A percentile compares a stretch with the other conserved stretches of the same genome.
These are phyloP conservation scores for Conidiobolus incongruus DNA, from an alignment of 371 early-diverging fungal species.

Conservation along the genomic window DNA sequence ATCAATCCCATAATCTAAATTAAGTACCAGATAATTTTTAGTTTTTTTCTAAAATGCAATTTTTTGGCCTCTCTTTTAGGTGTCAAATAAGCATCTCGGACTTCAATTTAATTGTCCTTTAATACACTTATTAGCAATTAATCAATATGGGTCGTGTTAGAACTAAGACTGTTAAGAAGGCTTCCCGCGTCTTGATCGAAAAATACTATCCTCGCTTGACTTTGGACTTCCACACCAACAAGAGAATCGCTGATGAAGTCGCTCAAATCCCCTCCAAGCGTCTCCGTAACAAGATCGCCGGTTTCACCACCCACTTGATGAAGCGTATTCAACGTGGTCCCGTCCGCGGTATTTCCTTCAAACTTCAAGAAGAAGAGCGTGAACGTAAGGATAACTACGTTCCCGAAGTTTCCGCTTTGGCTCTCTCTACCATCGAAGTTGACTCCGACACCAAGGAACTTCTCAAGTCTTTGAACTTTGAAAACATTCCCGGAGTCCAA, in stretches of 20 bases:
- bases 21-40: no score
- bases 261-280: slow-evolving; percentile 98
- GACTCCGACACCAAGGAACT: slow-evolving; percentile 88
- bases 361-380: slow-evolving; percentile 99
- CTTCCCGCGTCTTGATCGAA: slow-evolving; percentile 98
- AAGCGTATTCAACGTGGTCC: slow-evolving; percentile 98
- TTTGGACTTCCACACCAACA: slow-evolving; percentile 99
- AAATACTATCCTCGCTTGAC: slow-evolving; percentile 99
- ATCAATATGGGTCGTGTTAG: slow-evolving; percentile 12
- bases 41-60: no score
- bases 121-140: no score
- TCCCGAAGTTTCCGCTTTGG: slow-evolving; percentile 97
- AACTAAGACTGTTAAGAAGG: slow-evolving; percentile 18
- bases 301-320: slow-evolving; percentile 99
- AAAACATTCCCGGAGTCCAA: slow-evolving; percentile 47
- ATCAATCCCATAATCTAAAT: no score
- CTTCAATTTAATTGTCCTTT: no score
- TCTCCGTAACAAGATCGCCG: slow-evolving; percentile 99
- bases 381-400: slow-evolving; percentile 99
- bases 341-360: slow-evolving; percentile 99
- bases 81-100: no score
- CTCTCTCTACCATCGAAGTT: slow-evolving; percentile 81
- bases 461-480: slow-evolving; percentile 89
- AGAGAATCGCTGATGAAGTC: slow-evolving; percentile 94
- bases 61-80: no score